Conservation (phyloP, 2,329 filamentous ascomycete species). For the Curvularia hawaiiensis region DNA sequence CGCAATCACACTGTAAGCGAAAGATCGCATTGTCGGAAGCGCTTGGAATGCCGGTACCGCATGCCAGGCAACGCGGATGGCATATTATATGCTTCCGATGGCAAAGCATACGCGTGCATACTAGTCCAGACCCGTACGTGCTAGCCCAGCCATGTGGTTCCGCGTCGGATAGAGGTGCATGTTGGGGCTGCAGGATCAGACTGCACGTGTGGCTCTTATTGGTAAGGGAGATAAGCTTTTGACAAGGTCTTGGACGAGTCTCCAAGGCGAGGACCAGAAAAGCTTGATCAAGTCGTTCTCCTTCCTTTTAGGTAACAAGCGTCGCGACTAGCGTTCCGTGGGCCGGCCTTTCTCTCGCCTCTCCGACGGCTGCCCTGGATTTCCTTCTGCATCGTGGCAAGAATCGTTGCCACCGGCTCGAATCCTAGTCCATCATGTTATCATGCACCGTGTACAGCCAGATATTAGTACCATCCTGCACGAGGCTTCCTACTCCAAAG, state of each 20-base stretch:
- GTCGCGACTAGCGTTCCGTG: constrained; percentile 19
- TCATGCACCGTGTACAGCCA: not conserved
- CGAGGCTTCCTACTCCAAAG: not conserved
- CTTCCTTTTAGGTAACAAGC: constrained; percentile 28
- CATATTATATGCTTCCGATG: constrained; percentile 11
- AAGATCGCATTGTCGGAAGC: constrained; percentile 18
- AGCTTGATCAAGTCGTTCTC: constrained; percentile 25
- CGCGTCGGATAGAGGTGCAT: not conserved
- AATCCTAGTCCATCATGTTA: not conserved
- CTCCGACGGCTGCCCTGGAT: constrained; percentile 3
- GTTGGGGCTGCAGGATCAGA: constrained; percentile 3
- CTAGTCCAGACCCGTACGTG: not conserved
- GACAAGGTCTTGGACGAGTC: constrained; percentile 8
- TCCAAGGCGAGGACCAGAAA: constrained; percentile 12
- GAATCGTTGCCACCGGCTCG: not conserved
- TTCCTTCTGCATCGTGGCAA: not conserved
- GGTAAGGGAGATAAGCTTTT: constrained; percentile 29
- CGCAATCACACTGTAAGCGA: constrained; percentile 14
- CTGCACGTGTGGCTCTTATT: constrained; percentile 23
- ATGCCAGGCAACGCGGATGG: not conserved
- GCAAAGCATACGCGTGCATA: constrained; percentile 1
- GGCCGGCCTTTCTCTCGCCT: constrained; percentile 7
- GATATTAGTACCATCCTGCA: not conserved
- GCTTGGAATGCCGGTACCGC: not conserved
- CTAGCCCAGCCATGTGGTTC: not conserved